These are phyloP conservation scores for Solanum pennellii DNA, from an alignment of 257 asterid genomes.

Conservation along the genomic window DNA sequence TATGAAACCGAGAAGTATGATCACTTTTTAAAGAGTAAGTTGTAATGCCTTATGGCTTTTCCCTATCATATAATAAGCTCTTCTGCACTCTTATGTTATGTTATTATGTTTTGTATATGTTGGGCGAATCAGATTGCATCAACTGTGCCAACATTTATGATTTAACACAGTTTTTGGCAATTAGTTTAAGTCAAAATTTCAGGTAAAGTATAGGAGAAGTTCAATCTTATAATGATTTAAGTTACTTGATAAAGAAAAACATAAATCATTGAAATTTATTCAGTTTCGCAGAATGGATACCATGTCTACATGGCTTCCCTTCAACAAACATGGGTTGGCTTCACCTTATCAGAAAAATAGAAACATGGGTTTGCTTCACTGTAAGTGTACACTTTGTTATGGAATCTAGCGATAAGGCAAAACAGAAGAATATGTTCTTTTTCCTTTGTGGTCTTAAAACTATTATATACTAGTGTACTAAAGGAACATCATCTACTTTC, in stretches of 20 bases:
- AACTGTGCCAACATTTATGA: not conserved
- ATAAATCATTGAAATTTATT: not conserved
- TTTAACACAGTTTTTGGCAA: not conserved
- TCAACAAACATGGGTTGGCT: not conserved
- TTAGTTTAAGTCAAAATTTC: not conserved
- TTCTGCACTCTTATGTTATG: not conserved
- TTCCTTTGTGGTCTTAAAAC: not conserved
- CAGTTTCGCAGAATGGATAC: not conserved
- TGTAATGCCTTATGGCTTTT: not conserved
- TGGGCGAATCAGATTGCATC: not conserved
- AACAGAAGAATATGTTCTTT: not conserved
- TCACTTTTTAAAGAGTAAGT: constrained; percentile 77
- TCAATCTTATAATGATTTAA: not conserved
- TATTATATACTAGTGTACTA: not conserved
- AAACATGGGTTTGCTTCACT: not conserved
- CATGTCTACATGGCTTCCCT: not conserved
- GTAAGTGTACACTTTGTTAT: not conserved
- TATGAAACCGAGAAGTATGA: constrained; percentile 88
- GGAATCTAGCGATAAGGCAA: not conserved
- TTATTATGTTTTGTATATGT: not conserved
- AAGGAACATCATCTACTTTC: not conserved
- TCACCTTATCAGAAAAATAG: not conserved
- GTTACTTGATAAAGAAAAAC: not conserved
- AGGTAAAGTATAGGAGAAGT: not conserved
- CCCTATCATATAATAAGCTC: not conserved